phyloP scores from a whole-genome alignment of 192 early-diverging fungal genomes.

The Entomortierella lignicola region DNA sequence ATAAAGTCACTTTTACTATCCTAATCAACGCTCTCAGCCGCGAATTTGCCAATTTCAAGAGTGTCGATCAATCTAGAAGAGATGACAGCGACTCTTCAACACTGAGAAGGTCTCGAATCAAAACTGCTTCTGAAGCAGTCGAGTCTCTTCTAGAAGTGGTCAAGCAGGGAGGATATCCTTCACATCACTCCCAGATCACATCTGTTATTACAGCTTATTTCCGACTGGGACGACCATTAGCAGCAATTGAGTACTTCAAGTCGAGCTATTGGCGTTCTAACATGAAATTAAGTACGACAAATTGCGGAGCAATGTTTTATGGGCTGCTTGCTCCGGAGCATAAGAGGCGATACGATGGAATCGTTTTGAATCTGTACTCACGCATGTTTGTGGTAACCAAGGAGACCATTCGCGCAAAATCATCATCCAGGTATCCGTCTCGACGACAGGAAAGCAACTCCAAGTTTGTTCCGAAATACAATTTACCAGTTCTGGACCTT shows the following conservation, averaged over 20 bases:
- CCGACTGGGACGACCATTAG: slow-evolving; percentile 32
- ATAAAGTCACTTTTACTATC: slow-evolving; percentile 36
- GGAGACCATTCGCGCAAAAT: slow-evolving; percentile 5
- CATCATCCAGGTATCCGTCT: neutral
- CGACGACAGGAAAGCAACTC: neutral
- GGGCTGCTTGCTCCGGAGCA: slow-evolving; percentile 39
- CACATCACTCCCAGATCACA: slow-evolving; percentile 35
- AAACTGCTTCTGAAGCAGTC: slow-evolving; percentile 12
- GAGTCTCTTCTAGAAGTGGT: slow-evolving; percentile 34
- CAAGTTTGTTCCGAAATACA: slow-evolving; percentile 3
- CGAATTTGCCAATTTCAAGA: neutral
- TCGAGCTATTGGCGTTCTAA: slow-evolving; percentile 18
- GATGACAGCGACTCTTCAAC: neutral
- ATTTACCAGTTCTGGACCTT: slow-evolving; percentile 24
- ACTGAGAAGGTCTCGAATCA: neutral
- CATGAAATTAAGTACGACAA: slow-evolving; percentile 33
- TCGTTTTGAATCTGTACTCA: slow-evolving; percentile 33
- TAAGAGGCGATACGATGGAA: slow-evolving; percentile 26
- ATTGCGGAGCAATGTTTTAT: slow-evolving; percentile 34
- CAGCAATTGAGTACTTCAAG: slow-evolving; percentile 48
- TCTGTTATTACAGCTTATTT: slow-evolving; percentile 38
- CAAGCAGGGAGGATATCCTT: slow-evolving; percentile 9
- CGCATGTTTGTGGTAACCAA: slow-evolving; percentile 31
- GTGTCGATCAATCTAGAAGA: neutral
- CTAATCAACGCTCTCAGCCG: slow-evolving; percentile 38